Evolutionary conservation across 2,329 filamentous ascomycete genomes (phyloP).

Genomic region (Colletotrichum somersetense): DNA sequence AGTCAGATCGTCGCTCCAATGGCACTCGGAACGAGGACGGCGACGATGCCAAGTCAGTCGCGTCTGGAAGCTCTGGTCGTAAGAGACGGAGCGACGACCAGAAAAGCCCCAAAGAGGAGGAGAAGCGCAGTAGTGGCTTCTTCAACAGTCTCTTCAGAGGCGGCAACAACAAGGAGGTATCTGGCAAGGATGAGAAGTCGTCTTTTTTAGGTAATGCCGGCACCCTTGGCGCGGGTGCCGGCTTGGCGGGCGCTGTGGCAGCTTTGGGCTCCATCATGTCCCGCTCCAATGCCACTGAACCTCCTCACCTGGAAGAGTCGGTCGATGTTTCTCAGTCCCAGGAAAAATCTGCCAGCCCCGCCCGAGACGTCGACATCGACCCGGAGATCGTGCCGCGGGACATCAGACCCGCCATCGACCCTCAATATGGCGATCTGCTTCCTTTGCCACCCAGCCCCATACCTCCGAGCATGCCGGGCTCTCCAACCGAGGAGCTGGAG

Average conservation of each 20-base stretch:
- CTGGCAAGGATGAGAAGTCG: constrained; percentile 54
- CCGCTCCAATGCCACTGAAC: constrained; percentile 61
- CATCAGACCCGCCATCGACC: constrained; percentile 76
- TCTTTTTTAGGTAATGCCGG: constrained; percentile 81
- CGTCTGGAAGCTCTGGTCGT: constrained; percentile 46
- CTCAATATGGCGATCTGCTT: constrained; percentile 74
- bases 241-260: constrained; percentile 66
- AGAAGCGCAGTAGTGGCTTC: constrained; percentile 57
- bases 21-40: constrained; percentile 58
- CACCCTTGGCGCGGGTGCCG: constrained; percentile 78
- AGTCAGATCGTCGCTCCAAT: constrained; percentile 53
- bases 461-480: constrained; percentile 69
- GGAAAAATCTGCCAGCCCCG: constrained; percentile 26
- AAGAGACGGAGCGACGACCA: constrained; percentile 51
- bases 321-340: constrained; percentile 5
- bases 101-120: constrained; percentile 54
- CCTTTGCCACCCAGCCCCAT: constrained; percentile 74
- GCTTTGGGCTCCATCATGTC: constrained; percentile 55
- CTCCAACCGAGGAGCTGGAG: constrained; percentile 56
- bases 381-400: constrained; percentile 69
- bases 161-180: constrained; percentile 51
- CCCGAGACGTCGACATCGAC: constrained; percentile 57
- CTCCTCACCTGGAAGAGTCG: constrained; percentile 55
- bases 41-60: constrained; percentile 62
- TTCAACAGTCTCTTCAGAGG: constrained; percentile 65